Percentiles rank a stretch among this genome's conserved stretches.
Evolutionary conservation across 257 asterid species (phyloP).

Genomic region (Leptodermis oblonga): DNA sequence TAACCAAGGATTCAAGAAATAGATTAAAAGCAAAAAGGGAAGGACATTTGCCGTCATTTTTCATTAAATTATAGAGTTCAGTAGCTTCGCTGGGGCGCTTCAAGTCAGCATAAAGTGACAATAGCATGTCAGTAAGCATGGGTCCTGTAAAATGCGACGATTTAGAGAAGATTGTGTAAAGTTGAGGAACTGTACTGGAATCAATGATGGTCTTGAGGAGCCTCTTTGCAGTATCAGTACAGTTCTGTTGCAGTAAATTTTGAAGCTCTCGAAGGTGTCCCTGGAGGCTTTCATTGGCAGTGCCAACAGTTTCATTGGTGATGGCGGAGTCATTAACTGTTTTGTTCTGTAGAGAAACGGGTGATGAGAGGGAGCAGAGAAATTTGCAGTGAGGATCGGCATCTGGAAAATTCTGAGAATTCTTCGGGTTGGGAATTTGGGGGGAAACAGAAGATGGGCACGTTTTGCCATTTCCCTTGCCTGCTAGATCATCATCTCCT

Average conservation of each 20-base stretch:
- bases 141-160: constrained; percentile 39
- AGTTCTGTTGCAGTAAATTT: constrained; percentile 47
- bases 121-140: constrained; percentile 35
- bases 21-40: too few relatives aligned
- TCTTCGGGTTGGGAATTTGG: too few relatives aligned
- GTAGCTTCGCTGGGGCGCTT: constrained; percentile 51
- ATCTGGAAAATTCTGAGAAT: too few relatives aligned
- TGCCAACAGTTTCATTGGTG: background rate
- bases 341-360: background rate
- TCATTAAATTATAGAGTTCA: constrained; percentile 44
- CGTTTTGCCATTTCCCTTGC: too few relatives aligned
- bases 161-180: constrained; percentile 32
- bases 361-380: background rate
- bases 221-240: constrained; percentile 48
- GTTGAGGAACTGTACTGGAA: constrained; percentile 46
- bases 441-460: too few relatives aligned
- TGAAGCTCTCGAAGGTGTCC: constrained; percentile 51
- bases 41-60: constrained; percentile 47
- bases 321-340: background rate
- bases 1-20: constrained; percentile 60
- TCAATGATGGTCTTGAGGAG: constrained; percentile 36
- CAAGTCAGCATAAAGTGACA: constrained; percentile 52
- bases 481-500: too few relatives aligned
- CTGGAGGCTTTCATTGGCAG: constrained; percentile 16
- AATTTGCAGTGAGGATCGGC: constrained; percentile 14